Base-by-base conservation (phyloP, 2,329 filamentous ascomycete genomes). In the Trichoderma semiorbis region DNA sequence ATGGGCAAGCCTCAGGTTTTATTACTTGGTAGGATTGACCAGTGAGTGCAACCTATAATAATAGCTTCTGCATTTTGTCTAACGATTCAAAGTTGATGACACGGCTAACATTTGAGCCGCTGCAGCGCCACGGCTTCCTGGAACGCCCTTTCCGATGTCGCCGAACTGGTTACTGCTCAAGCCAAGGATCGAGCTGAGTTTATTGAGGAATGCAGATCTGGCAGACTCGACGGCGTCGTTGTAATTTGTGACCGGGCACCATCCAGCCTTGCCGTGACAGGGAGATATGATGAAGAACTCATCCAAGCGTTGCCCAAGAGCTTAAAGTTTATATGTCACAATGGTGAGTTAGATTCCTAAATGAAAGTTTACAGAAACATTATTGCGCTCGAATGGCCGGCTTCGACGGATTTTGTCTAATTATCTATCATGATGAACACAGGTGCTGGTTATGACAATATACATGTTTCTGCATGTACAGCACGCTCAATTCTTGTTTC, bases 401-500 rank as follows among this genome's bases (percentile, higher is more conserved):
- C 43, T 1, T 50, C 4, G 10, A 12, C 1, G 3, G 3, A 11
- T 50, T 11, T 1, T 5, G n/a, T 14, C 47, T 50, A 50, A 50
- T 39, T 18, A 18, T 39, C n/a, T 6, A 21, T 7, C 6, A 21
- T 24, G n/a, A 5, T 21, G 5, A 3, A 12, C 12, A 50, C 11
- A 50, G 47, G 47, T 14, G 47, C 47, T 21, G 47, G 47, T 24
- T 50, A 50, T 24, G 47, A 50, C n/a, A 50, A 50, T 24, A 50
- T 50, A 21, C 2, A 24, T 50, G 47, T 50, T 50, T 50, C 47
- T 14, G 47, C 47, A 50, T 24, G 47, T 24, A 50, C 47, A 21
- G n/a, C 47, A 24, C n/a, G 47, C 11, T 50, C 47, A 12, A 50
- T 50, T 3, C 47, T 50, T 10, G 36, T 89, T 74, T 89, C 85